These are phyloP conservation scores for Aspergillus sp. DNA, from an alignment of 2,329 filamentous ascomycete species.

Conservation along the genomic window DNA sequence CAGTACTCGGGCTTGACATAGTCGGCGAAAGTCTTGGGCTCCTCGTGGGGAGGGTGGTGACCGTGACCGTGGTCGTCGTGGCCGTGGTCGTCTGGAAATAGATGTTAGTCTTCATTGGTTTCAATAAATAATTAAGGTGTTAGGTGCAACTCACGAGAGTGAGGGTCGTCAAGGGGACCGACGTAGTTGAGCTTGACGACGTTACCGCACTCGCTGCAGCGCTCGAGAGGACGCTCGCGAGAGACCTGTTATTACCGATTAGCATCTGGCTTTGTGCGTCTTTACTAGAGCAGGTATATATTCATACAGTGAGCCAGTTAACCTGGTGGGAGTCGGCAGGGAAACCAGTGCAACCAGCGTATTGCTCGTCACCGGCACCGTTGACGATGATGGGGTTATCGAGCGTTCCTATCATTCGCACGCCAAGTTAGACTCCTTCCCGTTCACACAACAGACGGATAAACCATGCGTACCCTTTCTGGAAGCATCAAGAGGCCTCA, in stretches of 20 bases:
- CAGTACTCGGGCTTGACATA: slow-evolving; percentile 93
- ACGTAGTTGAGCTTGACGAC: slow-evolving; percentile 98
- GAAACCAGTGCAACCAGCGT: slow-evolving; percentile 90
- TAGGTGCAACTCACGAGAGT: slow-evolving; percentile 49
- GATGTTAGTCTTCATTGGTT: slow-evolving; percentile 8
- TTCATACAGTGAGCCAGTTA: slow-evolving; percentile 81
- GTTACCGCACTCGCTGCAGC: slow-evolving; percentile 94
- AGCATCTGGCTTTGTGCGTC: slow-evolving; percentile 17
- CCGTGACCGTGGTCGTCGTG: slow-evolving; percentile 40
- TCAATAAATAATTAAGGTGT: neutral
- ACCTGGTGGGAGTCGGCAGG: slow-evolving; percentile 90
- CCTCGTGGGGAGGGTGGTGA: slow-evolving; percentile 59
- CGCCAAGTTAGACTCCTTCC: neutral
- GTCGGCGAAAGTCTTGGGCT: slow-evolving; percentile 96
- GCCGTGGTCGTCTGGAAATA: neutral
- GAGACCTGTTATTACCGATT: slow-evolving; percentile 59
- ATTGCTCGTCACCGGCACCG: slow-evolving; percentile 94
- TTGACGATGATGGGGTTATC: slow-evolving; percentile 87
- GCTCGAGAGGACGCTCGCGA: slow-evolving; percentile 85
- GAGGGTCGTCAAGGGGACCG: slow-evolving; percentile 72
- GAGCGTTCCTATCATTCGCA: slow-evolving; percentile 66
- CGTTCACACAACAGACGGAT: neutral
- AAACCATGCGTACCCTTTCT: slow-evolving; percentile 65
- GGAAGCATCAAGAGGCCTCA: slow-evolving; percentile 91
- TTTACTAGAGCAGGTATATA: neutral